phyloP scores from a whole-genome alignment of 345 rosid species.

The Angophora floribunda region DNA sequence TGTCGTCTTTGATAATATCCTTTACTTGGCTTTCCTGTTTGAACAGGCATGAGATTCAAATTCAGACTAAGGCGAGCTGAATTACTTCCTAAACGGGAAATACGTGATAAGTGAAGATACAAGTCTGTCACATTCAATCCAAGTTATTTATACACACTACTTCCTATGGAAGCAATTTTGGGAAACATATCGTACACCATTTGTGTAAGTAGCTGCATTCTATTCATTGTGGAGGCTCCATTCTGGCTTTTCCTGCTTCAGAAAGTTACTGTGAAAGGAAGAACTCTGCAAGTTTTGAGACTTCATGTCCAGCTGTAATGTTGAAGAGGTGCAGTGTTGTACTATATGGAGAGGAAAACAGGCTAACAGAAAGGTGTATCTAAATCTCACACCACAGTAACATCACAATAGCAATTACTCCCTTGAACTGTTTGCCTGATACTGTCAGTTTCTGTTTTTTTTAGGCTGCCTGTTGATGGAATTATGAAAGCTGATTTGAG shows the following conservation, averaged over 20 bases:
- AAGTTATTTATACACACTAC: neutral
- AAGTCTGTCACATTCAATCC: neutral
- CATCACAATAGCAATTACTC: neutral
- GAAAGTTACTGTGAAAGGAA: neutral
- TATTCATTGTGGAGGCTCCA: neutral
- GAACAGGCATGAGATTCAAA: slow-evolving; percentile 61
- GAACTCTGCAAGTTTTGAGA: neutral
- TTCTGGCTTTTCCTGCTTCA: neutral
- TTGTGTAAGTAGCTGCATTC: neutral
- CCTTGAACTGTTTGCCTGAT: neutral
- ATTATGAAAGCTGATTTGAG: neutral
- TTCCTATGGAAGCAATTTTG: neutral
- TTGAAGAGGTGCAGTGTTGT: neutral
- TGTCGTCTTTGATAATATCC: neutral
- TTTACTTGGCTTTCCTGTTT: neutral
- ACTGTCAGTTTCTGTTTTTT: neutral
- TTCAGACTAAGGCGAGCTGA: slow-evolving; percentile 72
- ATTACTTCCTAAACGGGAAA: slow-evolving; percentile 68
- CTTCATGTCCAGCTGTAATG: neutral
- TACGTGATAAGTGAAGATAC: slow-evolving; percentile 49
- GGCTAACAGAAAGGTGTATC: neutral
- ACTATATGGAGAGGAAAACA: neutral
- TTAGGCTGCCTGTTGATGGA: neutral
- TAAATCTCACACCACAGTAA: neutral
- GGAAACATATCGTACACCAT: neutral